These are phyloP conservation scores for Malassezia pachydermatis DNA, from an alignment of 1,284 basidiomycete species.

Conservation along the genomic window DNA sequence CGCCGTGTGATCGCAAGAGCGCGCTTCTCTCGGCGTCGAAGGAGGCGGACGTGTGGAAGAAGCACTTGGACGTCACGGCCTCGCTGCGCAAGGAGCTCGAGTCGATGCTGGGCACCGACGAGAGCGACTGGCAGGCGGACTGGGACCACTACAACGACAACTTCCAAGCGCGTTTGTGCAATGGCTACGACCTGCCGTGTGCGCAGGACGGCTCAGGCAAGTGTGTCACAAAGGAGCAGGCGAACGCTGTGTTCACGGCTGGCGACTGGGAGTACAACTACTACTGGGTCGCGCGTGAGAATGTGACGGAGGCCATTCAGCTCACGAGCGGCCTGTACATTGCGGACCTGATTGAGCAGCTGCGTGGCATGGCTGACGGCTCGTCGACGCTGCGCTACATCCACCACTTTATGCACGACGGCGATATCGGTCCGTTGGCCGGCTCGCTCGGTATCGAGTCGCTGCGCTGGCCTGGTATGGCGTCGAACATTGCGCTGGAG, in stretches of 20 bases:
- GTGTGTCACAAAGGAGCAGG: slow-evolving; percentile 6
- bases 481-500: slow-evolving; percentile 13
- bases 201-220: neutral
- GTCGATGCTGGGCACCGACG: slow-evolving; percentile 6
- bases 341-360: slow-evolving; percentile 3
- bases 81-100: slow-evolving; percentile 7
- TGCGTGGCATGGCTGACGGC: neutral
- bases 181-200: slow-evolving; percentile 13
- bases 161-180: slow-evolving; percentile 15
- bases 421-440: slow-evolving; percentile 12
- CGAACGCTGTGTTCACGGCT: slow-evolving; percentile 6
- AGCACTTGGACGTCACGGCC: slow-evolving; percentile 3
- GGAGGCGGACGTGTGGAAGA: slow-evolving; percentile 1
- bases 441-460: slow-evolving; percentile 12
- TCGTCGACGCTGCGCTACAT: slow-evolving; percentile 3
- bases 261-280: slow-evolving; percentile 17
- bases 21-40: neutral
- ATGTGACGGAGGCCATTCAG: slow-evolving; percentile 13
- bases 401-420: slow-evolving; percentile 16
- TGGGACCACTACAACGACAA: slow-evolving; percentile 17
- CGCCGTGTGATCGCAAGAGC: slow-evolving; percentile 2
- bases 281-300: slow-evolving; percentile 10
- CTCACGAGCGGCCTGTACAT: slow-evolving; percentile 14
- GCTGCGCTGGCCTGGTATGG: slow-evolving; percentile 15
- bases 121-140: slow-evolving; percentile 9